phyloP scores from a whole-genome alignment of 176 grass and related monocot genomes.

The Microstegium vimineum region DNA sequence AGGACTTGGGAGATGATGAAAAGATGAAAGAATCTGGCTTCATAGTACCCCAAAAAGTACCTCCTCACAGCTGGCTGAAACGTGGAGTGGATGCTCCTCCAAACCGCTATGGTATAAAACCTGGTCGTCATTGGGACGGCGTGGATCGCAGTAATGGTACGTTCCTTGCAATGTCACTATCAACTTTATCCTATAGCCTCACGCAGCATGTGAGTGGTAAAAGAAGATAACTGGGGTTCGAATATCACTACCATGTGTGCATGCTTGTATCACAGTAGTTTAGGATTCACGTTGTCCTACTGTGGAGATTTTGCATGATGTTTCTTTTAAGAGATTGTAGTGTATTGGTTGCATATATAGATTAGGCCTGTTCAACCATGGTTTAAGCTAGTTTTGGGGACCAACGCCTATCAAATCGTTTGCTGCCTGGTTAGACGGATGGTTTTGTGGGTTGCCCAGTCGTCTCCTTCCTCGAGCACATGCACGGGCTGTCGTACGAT shows the following conservation, averaged over 20 bases:
- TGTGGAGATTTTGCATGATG: background rate
- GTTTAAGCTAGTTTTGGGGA: background rate
- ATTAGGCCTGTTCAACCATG: background rate
- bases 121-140: constrained; percentile 91
- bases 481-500: background rate
- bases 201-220: background rate
- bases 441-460: background rate
- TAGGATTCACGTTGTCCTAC: background rate
- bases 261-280: background rate
- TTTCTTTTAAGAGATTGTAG: background rate
- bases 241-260: background rate
- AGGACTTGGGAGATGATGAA: constrained; percentile 85
- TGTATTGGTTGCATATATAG: background rate
- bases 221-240: background rate
- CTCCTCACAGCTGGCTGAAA: constrained; percentile 86
- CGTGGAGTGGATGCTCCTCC: constrained; percentile 80
- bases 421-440: background rate
- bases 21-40: constrained; percentile 98
- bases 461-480: background rate
- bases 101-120: constrained; percentile 86
- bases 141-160: constrained; percentile 90
- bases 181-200: background rate
- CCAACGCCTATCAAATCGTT: background rate
- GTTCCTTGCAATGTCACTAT: constrained; percentile 7
- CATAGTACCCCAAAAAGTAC: constrained; percentile 87